These are phyloP conservation scores for Lactuca sativa DNA, from an alignment of 129 eudicot species.

Conservation along the genomic window DNA sequence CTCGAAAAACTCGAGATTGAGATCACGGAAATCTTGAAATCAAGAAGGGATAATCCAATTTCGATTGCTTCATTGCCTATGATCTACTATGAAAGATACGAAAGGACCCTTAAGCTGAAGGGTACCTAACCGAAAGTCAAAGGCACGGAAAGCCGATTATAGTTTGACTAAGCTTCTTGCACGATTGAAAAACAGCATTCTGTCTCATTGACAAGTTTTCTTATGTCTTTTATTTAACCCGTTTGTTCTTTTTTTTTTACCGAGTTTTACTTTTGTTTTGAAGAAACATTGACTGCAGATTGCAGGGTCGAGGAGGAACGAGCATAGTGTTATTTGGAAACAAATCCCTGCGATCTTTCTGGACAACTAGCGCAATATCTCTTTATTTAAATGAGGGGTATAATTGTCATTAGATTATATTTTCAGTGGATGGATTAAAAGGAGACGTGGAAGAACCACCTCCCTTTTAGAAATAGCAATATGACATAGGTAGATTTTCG, in stretches of 20 bases:
- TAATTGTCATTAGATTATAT: too few species aligned
- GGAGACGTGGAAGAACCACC: too few species aligned
- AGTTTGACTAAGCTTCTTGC: constrained; percentile 85
- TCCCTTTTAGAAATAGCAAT: too few species aligned
- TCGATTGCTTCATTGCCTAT: constrained; percentile 80
- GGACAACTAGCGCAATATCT: too few species aligned
- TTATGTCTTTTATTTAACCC: not conserved
- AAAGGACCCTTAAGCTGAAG: constrained; percentile 69
- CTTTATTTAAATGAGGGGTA: too few species aligned
- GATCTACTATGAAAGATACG: constrained; percentile 69
- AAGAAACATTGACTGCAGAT: too few species aligned
- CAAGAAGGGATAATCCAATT: constrained; percentile 61
- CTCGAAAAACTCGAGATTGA: constrained; percentile 64
- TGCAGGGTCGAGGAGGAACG: too few species aligned
- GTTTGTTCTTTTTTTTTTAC: not conserved
- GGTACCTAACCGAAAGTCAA: constrained; percentile 80
- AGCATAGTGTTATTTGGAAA: too few species aligned
- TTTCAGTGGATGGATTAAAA: too few species aligned
- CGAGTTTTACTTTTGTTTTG: not conserved
- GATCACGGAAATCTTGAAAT: constrained; percentile 67
- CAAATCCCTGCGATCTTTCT: too few species aligned
- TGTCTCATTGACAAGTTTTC: constrained; percentile 64
- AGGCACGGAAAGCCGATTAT: constrained; percentile 73
- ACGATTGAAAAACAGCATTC: constrained; percentile 59
- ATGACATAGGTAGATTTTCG: too few species aligned